Evolutionary conservation across 108 stramenopile genomes (phyloP).

Genomic region (Nitzschia sp.): DNA sequence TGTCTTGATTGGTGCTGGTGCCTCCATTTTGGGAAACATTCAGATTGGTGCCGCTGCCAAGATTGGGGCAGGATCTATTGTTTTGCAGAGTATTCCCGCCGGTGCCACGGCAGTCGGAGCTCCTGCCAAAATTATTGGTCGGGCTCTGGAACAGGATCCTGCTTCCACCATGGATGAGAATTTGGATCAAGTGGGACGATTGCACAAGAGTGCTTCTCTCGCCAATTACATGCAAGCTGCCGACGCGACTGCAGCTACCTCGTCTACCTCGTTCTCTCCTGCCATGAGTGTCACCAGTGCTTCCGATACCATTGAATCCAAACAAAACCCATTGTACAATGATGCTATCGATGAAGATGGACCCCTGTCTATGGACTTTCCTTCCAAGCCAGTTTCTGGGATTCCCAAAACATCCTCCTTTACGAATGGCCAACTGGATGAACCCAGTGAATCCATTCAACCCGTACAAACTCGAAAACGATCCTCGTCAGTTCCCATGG

Average conservation of each 20-base stretch:
- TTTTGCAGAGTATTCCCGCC: constrained; percentile 45
- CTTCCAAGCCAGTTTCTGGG: background rate
- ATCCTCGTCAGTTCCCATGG: too few species aligned
- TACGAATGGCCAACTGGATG: too few species aligned
- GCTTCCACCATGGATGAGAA: constrained; percentile 37
- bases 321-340: background rate
- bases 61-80: constrained; percentile 58
- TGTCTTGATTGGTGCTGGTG: constrained; percentile 63
- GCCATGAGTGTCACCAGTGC: constrained; percentile 1
- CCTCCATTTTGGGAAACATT: constrained; percentile 47
- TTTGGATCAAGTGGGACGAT: constrained; percentile 20
- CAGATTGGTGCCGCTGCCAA: constrained; percentile 45
- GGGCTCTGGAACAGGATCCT: constrained; percentile 20
- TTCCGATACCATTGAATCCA: background rate
- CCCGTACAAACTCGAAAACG: too few species aligned
- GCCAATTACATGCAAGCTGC: background rate
- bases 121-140: constrained; percentile 55
- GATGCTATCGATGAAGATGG: constrained; percentile 1
- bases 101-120: constrained; percentile 45
- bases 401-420: background rate
- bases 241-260: background rate
- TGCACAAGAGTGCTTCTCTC: constrained; percentile 14
- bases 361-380: background rate
- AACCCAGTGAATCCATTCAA: too few species aligned
- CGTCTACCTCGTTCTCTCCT: background rate